Evolutionary conservation across 2,329 filamentous ascomycete genomes (phyloP).

Genomic region (Magnaporthales sp.): DNA sequence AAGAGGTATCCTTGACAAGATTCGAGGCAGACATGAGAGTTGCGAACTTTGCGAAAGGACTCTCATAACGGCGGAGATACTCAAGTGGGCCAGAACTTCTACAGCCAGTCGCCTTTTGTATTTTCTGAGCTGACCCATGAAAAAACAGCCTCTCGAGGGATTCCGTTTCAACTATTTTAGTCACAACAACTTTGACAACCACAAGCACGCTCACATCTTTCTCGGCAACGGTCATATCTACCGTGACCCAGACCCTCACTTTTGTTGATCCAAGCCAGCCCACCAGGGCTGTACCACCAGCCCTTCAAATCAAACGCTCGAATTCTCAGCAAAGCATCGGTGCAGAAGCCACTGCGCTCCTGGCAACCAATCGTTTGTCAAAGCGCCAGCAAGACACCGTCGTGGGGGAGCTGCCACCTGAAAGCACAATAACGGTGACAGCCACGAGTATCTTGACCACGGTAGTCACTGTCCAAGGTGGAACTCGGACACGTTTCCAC

Average conservation of each 20-base stretch:
- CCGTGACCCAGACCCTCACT: slow-evolving; percentile 16
- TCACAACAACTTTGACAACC: slow-evolving; percentile 11
- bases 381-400: neutral
- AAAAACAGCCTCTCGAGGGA: neutral
- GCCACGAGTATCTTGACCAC: slow-evolving; percentile 9
- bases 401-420: neutral
- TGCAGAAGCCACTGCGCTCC: neutral
- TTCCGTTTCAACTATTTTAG: slow-evolving; percentile 8
- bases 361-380: neutral
- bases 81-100: neutral
- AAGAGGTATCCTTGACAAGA: neutral
- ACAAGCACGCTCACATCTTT: slow-evolving; percentile 12
- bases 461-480: slow-evolving; percentile 11
- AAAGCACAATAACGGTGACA: slow-evolving; percentile 7
- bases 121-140: neutral
- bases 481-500: slow-evolving; percentile 10
- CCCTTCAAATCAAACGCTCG: slow-evolving; percentile 12
- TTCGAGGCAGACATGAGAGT: neutral
- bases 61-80: neutral
- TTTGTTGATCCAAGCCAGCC: slow-evolving; percentile 14
- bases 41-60: neutral
- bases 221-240: slow-evolving; percentile 12
- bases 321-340: neutral
- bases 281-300: slow-evolving; percentile 10
- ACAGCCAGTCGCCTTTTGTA: neutral